A percentile compares a stretch with the other conserved stretches of the same genome.
Conservation (phyloP, 768 basidiomycete genomes). For the Leccinum broughii region DNA sequence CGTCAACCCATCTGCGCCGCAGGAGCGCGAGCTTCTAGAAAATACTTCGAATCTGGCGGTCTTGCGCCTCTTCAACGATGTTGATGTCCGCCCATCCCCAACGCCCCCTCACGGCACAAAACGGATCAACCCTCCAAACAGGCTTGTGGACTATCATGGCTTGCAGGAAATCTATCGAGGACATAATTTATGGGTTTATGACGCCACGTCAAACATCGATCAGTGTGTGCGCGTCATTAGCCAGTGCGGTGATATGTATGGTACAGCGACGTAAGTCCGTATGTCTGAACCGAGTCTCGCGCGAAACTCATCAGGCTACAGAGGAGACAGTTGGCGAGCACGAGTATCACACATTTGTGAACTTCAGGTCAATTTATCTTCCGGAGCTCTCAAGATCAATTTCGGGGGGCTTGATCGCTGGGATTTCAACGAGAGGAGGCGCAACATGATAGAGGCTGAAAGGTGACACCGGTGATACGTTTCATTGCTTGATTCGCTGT, state of each 20-base stretch:
- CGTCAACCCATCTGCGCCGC: slow-evolving; percentile 45
- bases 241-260: slow-evolving; percentile 62
- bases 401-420: slow-evolving; percentile 78
- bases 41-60: slow-evolving; percentile 64
- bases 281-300: background rate
- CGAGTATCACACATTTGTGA: slow-evolving; percentile 69
- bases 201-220: slow-evolving; percentile 62
- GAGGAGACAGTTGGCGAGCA: slow-evolving; percentile 83
- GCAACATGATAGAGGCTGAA: slow-evolving; percentile 63
- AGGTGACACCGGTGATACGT: slow-evolving; percentile 2
- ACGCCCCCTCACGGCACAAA: slow-evolving; percentile 43
- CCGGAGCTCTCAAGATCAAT: slow-evolving; percentile 63
- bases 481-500: background rate
- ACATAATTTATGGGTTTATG: slow-evolving; percentile 74
- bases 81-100: slow-evolving; percentile 61
- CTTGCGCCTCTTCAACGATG: slow-evolving; percentile 70
- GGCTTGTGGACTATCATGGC: slow-evolving; percentile 59
- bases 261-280: slow-evolving; percentile 72
- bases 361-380: slow-evolving; percentile 65
- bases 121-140: slow-evolving; percentile 51
- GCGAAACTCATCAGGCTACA: slow-evolving; percentile 30
- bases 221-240: slow-evolving; percentile 68
- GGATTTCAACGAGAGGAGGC: slow-evolving; percentile 60
- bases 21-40: slow-evolving; percentile 43
- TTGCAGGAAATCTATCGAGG: slow-evolving; percentile 77